phyloP scores from a whole-genome alignment of 805 yeast species.

The Candida tammaniensis region DNA sequence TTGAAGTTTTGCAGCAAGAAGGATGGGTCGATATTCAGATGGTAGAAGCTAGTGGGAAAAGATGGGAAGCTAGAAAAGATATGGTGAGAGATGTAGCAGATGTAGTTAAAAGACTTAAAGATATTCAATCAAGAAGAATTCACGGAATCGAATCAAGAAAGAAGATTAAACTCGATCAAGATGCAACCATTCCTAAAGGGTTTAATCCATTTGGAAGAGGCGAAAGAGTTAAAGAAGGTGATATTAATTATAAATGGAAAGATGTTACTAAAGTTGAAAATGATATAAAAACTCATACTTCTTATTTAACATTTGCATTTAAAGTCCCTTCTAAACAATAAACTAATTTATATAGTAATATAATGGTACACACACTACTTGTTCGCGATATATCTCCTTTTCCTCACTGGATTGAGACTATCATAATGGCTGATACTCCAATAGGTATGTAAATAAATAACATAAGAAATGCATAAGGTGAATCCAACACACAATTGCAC shows the following conservation, averaged over 20 bases:
- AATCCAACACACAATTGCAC: not conserved
- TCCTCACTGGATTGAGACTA: constrained; percentile 3
- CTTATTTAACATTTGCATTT: constrained; percentile 87
- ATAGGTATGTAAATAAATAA: constrained; percentile 26
- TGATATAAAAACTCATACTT: constrained; percentile 91
- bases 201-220: constrained; percentile 96
- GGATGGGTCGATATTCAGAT: constrained; percentile 89
- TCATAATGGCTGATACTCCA: constrained; percentile 25
- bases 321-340: constrained; percentile 15
- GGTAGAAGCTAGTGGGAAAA: constrained; percentile 83
- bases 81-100: constrained; percentile 83
- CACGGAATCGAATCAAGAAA: constrained; percentile 52
- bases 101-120: constrained; percentile 71
- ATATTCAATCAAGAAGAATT: constrained; percentile 65
- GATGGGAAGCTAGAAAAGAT: constrained; percentile 87
- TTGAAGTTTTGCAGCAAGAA: constrained; percentile 63
- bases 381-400: constrained; percentile 5
- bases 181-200: constrained; percentile 42
- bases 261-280: constrained; percentile 80
- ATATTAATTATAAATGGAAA: constrained; percentile 72
- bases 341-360: not conserved
- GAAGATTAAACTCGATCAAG: constrained; percentile 29
- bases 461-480: too few species aligned
- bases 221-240: constrained; percentile 82
- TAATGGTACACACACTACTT: not conserved